Evolutionary conservation across 2,329 filamentous ascomycete species (phyloP).

Genomic region (Fusarium equiseti): DNA sequence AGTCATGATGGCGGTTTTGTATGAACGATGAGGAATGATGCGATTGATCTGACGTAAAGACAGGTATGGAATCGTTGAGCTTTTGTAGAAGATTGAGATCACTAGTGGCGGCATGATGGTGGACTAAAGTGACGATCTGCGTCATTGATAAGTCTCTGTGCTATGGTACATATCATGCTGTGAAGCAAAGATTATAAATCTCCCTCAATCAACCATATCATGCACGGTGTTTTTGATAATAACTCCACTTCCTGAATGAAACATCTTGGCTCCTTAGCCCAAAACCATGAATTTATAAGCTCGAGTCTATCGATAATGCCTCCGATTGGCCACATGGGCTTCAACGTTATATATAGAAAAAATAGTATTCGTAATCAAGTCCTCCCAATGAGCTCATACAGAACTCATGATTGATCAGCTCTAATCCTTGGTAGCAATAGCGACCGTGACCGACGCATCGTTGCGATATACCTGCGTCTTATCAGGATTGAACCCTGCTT

Average conservation of each 20-base stretch:
- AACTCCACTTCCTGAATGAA: background rate
- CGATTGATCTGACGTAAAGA: background rate
- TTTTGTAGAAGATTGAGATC: background rate
- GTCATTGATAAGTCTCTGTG: background rate
- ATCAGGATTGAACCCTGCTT: background rate
- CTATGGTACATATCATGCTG: background rate
- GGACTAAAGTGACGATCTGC: background rate
- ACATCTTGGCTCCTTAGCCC: background rate
- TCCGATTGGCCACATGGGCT: background rate
- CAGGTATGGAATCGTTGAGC: background rate
- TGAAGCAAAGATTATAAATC: constrained; percentile 8
- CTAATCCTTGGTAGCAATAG: background rate
- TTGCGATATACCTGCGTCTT: background rate
- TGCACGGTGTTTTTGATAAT: background rate
- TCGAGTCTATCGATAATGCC: background rate
- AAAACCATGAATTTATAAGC: background rate
- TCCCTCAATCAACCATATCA: background rate
- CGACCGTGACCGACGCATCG: background rate
- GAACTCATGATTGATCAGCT: background rate
- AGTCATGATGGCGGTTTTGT: constrained; percentile 1
- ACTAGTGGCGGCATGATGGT: background rate
- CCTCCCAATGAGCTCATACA: too few relatives aligned
- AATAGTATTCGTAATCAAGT: background rate
- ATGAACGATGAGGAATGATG: background rate
- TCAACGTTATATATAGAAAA: background rate